Evolutionary conservation across 2,329 filamentous ascomycete species (phyloP).

Genomic region (Fusarium napiforme): DNA sequence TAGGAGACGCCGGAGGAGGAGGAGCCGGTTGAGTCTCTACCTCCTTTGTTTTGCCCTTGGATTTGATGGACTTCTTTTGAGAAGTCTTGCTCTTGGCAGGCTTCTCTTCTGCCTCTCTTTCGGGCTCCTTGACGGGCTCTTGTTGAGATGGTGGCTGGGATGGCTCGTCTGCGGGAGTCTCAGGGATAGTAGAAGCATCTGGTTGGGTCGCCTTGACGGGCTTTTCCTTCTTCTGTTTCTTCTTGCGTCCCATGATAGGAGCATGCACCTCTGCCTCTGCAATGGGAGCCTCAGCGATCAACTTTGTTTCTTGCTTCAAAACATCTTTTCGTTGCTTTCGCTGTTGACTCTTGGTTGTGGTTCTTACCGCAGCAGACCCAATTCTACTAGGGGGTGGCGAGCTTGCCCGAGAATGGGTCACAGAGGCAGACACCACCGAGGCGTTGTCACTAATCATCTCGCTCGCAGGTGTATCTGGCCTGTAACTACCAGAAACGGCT

Average conservation of each 20-base stretch:
- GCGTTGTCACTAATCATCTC: conserved; percentile 82
- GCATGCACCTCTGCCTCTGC: conserved; percentile 69
- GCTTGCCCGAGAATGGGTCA: conserved; percentile 74
- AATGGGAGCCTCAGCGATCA: conserved; percentile 62
- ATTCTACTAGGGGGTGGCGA: conserved; percentile 75
- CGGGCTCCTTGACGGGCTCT: conserved; percentile 15
- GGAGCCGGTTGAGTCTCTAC: conserved; percentile 32
- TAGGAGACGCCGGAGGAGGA: conserved; percentile 33
- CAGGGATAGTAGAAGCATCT: conserved; percentile 6
- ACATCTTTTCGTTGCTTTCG: conserved; percentile 80
- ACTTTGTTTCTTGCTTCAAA: conserved; percentile 70
- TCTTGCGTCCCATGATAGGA: conserved; percentile 82
- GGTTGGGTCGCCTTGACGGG: conserved; percentile 41
- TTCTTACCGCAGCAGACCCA: conserved; percentile 74
- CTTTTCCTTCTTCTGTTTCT: conserved; percentile 85
- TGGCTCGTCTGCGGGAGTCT: conserved; percentile 13
- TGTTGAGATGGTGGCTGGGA: conserved; percentile 4
- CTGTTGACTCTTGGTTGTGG: conserved; percentile 80
- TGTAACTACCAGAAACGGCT: conserved; percentile 52
- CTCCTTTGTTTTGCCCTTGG: conserved; percentile 46
- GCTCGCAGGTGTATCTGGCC: conserved; percentile 78
- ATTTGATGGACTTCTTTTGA: conserved; percentile 48
- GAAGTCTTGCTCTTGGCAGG: conserved; percentile 44
- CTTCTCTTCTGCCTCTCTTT: conserved; percentile 35
- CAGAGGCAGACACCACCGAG: conserved; percentile 76